Evolutionary conservation across 2,329 filamentous ascomycete species (phyloP), one percentile per base, ranked within the genome.

Genomic region (Colletotrichum gigasporum): DNA sequence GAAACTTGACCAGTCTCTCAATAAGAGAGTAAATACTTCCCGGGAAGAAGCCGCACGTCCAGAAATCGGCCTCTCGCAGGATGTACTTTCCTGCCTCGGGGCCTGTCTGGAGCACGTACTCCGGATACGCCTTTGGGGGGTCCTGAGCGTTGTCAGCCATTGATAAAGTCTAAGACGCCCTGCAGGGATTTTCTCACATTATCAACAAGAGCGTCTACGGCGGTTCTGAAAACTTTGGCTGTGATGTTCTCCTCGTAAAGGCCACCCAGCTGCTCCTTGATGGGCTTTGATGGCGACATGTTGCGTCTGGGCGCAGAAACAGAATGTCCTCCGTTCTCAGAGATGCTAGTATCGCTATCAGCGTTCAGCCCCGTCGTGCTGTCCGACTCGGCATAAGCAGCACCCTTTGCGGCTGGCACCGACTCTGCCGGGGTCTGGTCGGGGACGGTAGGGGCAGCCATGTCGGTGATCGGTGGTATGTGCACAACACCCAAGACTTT

Each of bases 41-140:
- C 0, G 77, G 77, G 52, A 79, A 79, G 71, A 79, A 79, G 14
- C 77, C 77, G 30, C 75, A 77, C 0, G 77, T 79, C 77, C 77
- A 79, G 39, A 69, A 69, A 2, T 59, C 55, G 4, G 59, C 66
- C 11, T 67, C 66, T 12, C 66, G 41, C 2, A 67, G 60, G 51
- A 59, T 55, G 18, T 67, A 70, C 9, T 53, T 56, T n/a, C 66
- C 66, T 12, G 60, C 59, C 11, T 68, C 58, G 0, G 61, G 51
- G 6, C 68, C 68, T 5, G 61, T 62, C 41, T 68, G 67, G 9
- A 62, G 66, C 1, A 70, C 68, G 16, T 65, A 65, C 52, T 70
- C 68, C n/a, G 68, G 68, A 9, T 67, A 70, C 6, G 62, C 59
- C 5, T 12, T 45, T 2, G 68, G 68, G 2, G 68, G 68, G 5